Base-by-base conservation (phyloP, 441 rosid genomes). In the Adansonia madagascariensis region DNA sequence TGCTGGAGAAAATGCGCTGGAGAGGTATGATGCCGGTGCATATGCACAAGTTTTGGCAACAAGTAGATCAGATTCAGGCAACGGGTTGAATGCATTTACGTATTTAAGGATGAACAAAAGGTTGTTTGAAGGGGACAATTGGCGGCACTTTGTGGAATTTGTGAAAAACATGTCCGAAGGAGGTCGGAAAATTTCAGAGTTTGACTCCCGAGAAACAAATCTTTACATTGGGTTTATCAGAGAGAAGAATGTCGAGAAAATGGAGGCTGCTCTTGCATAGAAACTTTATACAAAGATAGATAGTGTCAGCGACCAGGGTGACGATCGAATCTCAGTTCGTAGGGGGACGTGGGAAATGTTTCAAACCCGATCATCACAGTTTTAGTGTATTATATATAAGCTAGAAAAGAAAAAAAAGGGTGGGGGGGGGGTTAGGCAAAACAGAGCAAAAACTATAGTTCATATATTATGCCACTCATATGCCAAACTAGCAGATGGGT, bases 1-100 rank as follows among this genome's bases (percentile, higher is more conserved):
- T 46, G 98, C 99, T 9, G 98, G 98, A 64, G 99, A 95, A 80
- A 95, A 93, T 61, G 99, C 97, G 27, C 77, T 93, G 15, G 97
- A 92, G 83, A 87, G 98, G 82, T 93, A 90, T 46, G 98, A 95
- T 81, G 82, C 82, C 1, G 83, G 89, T 77, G 95, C 91, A 49
- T 91, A 82, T 66, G 84, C 87, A 64, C 98, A 93, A 85, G 91
- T 93, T 80, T 79, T 93, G 76, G 87, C 82, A 71, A 93, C 98
- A 43, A 92, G 95, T 78, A 88, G 89, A 80, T 87, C 95, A 70
- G 91, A 86, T 63, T 85, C 94, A 8, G 97, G 95, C 78, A 88
- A 86, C 7, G 91, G 94, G 75, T 80, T 93, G 83, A 82, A 86
- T 71, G 97, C 97, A 59, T 93, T 95, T 83, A 95, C 97, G 6